These are phyloP conservation scores for Entomortierella beljakovae DNA, from an alignment of 192 early-diverging fungal genomes.

Conservation along the genomic window DNA sequence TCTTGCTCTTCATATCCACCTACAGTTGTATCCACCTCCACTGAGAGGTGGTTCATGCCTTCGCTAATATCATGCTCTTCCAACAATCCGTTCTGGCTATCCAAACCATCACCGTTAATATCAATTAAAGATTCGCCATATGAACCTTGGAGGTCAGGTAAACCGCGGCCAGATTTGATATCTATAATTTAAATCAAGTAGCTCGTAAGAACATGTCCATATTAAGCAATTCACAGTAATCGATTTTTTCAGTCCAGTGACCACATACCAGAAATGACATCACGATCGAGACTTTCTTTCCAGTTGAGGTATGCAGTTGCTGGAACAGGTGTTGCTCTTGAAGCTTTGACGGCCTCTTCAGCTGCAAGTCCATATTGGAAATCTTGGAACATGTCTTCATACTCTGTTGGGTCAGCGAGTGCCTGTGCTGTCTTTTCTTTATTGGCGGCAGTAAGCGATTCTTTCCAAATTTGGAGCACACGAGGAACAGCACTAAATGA, in stretches of 20 bases:
- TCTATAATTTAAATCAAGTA: conserved; percentile 10
- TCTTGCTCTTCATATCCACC: conserved; percentile 64
- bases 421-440: conserved; percentile 89
- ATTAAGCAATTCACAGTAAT: too few species aligned
- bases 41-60: conserved; percentile 70
- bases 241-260: too few species aligned
- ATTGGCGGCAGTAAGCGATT: conserved; percentile 70
- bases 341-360: conserved; percentile 59
- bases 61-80: conserved; percentile 53
- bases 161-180: conserved; percentile 23
- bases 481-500: conserved; percentile 66
- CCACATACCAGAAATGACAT: conserved; percentile 68
- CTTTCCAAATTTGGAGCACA: conserved; percentile 85
- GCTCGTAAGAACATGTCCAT: not conserved
- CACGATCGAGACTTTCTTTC: conserved; percentile 71
- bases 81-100: not conserved
- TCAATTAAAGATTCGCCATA: conserved; percentile 4
- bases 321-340: conserved; percentile 47
- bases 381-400: conserved; percentile 92
- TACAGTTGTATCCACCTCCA: conserved; percentile 84
- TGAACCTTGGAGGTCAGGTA: conserved; percentile 14
- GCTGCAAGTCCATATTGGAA: conserved; percentile 68
- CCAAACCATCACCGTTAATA: conserved; percentile 3
- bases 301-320: conserved; percentile 67
- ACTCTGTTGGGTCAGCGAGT: conserved; percentile 85